phyloP scores from a whole-genome alignment of 1,284 basidiomycete genomes.

The Heterobasidion annosum region DNA sequence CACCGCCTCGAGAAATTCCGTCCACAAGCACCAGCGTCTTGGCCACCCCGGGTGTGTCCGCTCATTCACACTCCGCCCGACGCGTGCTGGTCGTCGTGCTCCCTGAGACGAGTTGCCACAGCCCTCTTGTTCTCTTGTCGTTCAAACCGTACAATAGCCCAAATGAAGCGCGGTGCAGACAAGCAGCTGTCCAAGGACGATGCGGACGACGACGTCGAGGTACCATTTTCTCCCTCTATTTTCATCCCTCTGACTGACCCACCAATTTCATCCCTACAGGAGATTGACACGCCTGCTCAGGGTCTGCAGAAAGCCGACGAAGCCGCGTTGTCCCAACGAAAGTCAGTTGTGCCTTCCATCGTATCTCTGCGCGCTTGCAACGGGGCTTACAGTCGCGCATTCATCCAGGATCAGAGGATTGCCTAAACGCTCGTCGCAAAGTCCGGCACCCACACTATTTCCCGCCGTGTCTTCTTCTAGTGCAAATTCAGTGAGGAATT shows the following conservation, averaged over 20 bases:
- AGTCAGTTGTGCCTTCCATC: slow-evolving; percentile 27
- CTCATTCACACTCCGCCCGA: neutral
- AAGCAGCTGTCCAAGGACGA: slow-evolving; percentile 61
- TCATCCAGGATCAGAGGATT: slow-evolving; percentile 43
- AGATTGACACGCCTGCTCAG: slow-evolving; percentile 2
- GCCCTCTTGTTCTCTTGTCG: neutral
- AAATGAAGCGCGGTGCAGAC: slow-evolving; percentile 56
- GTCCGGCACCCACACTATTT: slow-evolving; percentile 3
- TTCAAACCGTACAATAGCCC: neutral
- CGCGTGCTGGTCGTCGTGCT: too few relatives aligned
- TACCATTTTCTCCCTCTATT: neutral
- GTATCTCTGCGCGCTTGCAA: neutral
- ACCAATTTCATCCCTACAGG: neutral
- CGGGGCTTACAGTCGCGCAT: slow-evolving; percentile 9
- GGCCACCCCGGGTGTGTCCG: too few relatives aligned
- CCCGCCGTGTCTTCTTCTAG: slow-evolving; percentile 3
- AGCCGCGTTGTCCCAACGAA: slow-evolving; percentile 35
- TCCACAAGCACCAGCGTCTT: too few relatives aligned
- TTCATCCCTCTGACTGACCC: slow-evolving; percentile 6
- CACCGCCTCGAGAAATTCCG: too few relatives aligned
- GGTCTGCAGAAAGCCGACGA: slow-evolving; percentile 15
- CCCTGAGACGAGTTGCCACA: neutral
- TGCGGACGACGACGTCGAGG: slow-evolving; percentile 27
- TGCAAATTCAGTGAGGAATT: neutral
- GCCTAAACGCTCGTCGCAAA: slow-evolving; percentile 36